Base-by-base conservation (phyloP, 495 filamentous ascomycete species). In the Aspergillus bertholletiae region DNA sequence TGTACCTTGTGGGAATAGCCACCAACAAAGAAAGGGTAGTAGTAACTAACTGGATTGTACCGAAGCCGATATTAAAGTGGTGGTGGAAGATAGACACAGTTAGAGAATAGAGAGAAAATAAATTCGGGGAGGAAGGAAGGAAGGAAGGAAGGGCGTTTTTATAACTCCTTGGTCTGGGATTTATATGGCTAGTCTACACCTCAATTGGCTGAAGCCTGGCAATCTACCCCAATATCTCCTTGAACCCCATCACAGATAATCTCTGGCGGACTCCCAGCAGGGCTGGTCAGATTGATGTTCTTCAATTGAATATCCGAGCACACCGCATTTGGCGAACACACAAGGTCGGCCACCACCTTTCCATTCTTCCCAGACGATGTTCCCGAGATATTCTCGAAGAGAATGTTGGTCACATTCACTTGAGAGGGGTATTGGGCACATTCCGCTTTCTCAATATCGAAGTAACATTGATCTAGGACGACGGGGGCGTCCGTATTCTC, bases 401-500 rank as follows among this genome's bases (percentile, higher is more conserved):
- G 53, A 52, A 84, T 72, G 60, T 81, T 74, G 30, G 76, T 81
- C 54, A 84, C 67, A 60, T 84, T 79, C 40, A 82, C 78, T 18
- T 66, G 64, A 2, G 80, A 82, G 0, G 81, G 80, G 57, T 80
- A 74, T 7, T 59, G 26, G 0, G 74, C 68, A 61, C 80, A 84
- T 8, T 74, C 74, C 18, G 72, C 70, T 2, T 57, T n/a, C 50
- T 79, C 73, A 27, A 82, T 69, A 56, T 82, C 73, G 60, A 83
- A 84, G 64, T 84, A 84, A 60, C 81, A 84, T 49, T 73, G 78
- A 49, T 82, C 80, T 15, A 84, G 51, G n/a, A 80, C 77, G 12
- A 80, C 67, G 0, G 80, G 72, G 43, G 73, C 65, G 48, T 82
- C 80, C 26, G 78, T 80, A 55, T 83, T 81, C 46, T 74, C 78